Evolutionary conservation across 768 basidiomycete genomes (phyloP), one percentile per base, ranked within the genome.

Genomic region (Brasilioporus rufonigricans): DNA sequence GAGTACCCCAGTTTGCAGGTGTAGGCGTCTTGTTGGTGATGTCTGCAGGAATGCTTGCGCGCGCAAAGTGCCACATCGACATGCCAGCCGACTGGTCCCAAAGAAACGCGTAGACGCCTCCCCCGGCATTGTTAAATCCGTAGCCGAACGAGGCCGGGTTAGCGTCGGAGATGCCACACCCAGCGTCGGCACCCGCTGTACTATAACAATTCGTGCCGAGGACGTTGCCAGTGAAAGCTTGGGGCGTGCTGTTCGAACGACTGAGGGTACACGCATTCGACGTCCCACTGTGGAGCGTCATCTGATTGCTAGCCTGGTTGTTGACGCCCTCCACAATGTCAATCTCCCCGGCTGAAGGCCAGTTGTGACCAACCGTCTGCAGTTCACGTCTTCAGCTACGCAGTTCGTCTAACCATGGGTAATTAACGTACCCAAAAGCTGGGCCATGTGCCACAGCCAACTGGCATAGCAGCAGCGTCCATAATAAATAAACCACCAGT

Each of bases 261-360:
- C 44, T 54, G 40, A 70, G 62, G 24, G 62, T 61, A 32, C 71
- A 51, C 71, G 80, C 79, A 35, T 73, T 75, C 14, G 64, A 66
- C 8, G 69, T 63, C 9, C 77, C 72, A 19, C 80, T 84, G 66
- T 91, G 89, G 6, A 90, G 74, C 1, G 87, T 82, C 67, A 81
- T 80, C 55, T 84, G 85, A 59, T 91, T 89, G 27, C 66, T 72
- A 1, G 69, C 56, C 63, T 80, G 76, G 24, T 77, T 62, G 60
- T 91, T 81, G 50, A 91, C 86, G 18, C 87, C 86, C 64, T 92
- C 90, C 10, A 91, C 65, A 48, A 89, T 79, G 62, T 91, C 90
- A 44, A 89, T 85, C 67, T 91, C 87, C 55, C 83, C 84, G 24
- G 56, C 69, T 23, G 32, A 18, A 4, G 82, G 82, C 84, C 83